Base-by-base conservation (phyloP, 2,329 filamentous ascomycete genomes). In the Aurifilum marmelostoma region DNA sequence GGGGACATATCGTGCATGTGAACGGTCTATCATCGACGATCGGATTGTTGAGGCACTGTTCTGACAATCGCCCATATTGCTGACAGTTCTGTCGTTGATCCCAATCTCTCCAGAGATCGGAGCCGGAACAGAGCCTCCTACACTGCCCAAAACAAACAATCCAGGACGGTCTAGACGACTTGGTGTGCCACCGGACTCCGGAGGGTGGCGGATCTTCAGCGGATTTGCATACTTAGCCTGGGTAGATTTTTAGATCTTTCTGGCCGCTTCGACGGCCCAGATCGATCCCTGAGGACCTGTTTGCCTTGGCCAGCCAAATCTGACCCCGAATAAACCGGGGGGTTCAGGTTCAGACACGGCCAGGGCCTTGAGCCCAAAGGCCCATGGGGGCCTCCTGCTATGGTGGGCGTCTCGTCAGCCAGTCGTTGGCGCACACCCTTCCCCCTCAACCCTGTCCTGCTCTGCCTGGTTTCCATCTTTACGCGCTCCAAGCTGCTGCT, bases 71-170 rank as follows among this genome's bases (percentile, higher is more conserved):
- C n/a, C n/a, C n/a, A n/a, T n/a, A n/a, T n/a, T n/a, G n/a, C n/a
- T n/a, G n/a, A n/a, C n/a, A n/a, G n/a, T n/a, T n/a, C n/a, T n/a
- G n/a, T n/a, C 21, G 41, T 18, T 11, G 66, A 68, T 60, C 61
- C 66, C 52, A 39, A 61, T 39, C 24, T 39, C n/a, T n/a, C n/a
- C n/a, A n/a, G n/a, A n/a, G n/a, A n/a, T n/a, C n/a, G n/a, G 56
- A 29, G 54, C 50, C 66, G 67, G 65, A 69, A 65, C 67, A 69
- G 67, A 67, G 67, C 67, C 67, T 69, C 64, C 60, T 69, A 47
- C 43, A 6, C 16, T 12, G n/a, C 21, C 2, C 37, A 39, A 18
- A 47, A 18, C 16, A 24, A 4, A 27, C n/a, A 54, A 32, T 58
- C 32, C 27, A 29, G n/a, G 54, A 27, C 60, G 66, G 60, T 62